Base-by-base conservation (phyloP, 2,329 filamentous ascomycete genomes). In the Chrysoporthe austroafricana region DNA sequence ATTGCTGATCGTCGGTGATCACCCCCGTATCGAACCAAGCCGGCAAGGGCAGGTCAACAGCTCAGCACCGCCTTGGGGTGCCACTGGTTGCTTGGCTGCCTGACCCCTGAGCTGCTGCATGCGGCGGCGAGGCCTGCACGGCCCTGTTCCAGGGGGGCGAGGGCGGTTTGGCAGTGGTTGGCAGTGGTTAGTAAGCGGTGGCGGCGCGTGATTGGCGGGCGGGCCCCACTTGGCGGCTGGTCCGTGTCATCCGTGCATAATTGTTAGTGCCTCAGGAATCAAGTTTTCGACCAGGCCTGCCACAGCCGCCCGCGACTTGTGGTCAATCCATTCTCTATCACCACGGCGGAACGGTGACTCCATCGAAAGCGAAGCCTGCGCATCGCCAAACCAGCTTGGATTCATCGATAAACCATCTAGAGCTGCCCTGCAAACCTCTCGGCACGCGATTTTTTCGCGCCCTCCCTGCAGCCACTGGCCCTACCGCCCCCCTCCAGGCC, bases 311-410 rank as follows among this genome's bases (percentile, higher is more conserved):
- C 64, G 64, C 67, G 60, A 67, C 64, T 79, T 81, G 81, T 82
- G 81, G 73, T 82, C 81, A 81, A 83, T 81, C 83, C 78, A 69
- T 75, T 83, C 82, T 76, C 82, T 66, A 65, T 69, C 67, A 70
- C 69, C 69, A 68, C 64, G 52, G 58, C 62, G 67, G 63, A 66
- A 66, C 68, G 58, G 63, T 66, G 64, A 69, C 80, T 79, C 80
- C 80, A 81, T 79, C 80, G 79, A 80, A 79, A 72, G 70, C 72
- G 73, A 76, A 73, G 81, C 79, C 79, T 77, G 83, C 85, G 84
- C 85, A 85, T 86, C 85, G 82, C 84, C 83, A 83, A 81, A 84
- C 83, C 83, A 79, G 82, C 82, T 83, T 81, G 82, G 83, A 84
- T 83, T 79, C 84, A 87, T 87, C 85, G 79, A 83, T 79, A 80